Evolutionary conservation across 1,284 basidiomycete genomes (phyloP), one percentile per base, ranked within the genome.

Genomic region (Golubevia sp.): DNA sequence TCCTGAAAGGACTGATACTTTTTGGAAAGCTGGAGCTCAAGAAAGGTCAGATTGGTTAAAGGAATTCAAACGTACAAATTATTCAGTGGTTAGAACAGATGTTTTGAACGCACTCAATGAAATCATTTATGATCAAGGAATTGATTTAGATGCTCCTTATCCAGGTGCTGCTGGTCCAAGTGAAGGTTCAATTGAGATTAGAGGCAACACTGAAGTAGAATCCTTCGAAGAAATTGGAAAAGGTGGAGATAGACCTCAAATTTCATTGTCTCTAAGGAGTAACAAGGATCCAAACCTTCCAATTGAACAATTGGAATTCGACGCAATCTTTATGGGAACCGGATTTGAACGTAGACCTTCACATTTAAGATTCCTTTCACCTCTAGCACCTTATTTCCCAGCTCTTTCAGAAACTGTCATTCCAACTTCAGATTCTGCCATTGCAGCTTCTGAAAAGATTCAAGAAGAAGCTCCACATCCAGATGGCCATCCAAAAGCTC

Each of bases 11-110:
- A 78, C 77, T 26, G 71, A 77, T 57, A 68, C 71, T 55, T 83
- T 81, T 67, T 83, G 79, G 78, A 56, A 66, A 49, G 70, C 71
- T 7, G 62, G 54, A 38, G 68, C 68, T 50, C 56, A 59, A 38
- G 66, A 76, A 38, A 75, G 80, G 26, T 61, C 63, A 23, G 67
- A 63, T 26, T 78, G 77, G 77, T 61, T 72, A 4, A 61, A 59
- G 26, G 80, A 83, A 62, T 83, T 78, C 62, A 75, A 74, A 62
- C 73, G 79, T 11, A 82, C 80, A 49, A 82, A 82, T 63, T 82
- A 82, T 66, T 76, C 73, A 30, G 80, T 82, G 11, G 77, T 82
- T 2, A 68, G 76, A 11, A 68, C 59, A 15, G 73, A 81, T 55
- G 58, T 81, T 49, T 63, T 82, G 55, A 73, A 76, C 59, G 66